These are phyloP conservation scores for Blastobotrys indianensis DNA, from an alignment of 1,139 yeast species.

Conservation along the genomic window DNA sequence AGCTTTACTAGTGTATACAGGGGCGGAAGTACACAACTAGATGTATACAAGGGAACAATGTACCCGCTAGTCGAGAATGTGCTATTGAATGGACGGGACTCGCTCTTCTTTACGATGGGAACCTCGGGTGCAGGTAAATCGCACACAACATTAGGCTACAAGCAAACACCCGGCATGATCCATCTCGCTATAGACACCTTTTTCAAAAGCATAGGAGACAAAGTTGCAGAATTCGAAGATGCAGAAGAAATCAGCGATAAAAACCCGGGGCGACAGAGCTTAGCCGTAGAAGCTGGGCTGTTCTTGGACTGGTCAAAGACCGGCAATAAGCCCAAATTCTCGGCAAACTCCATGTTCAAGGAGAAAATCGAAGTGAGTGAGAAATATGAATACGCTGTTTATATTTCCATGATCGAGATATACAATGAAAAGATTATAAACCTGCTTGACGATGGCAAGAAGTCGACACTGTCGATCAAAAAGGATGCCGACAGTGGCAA, in stretches of 20 bases:
- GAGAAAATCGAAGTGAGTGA: slow-evolving; percentile 18
- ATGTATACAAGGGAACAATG: slow-evolving; percentile 32
- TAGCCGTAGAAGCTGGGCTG: slow-evolving; percentile 34
- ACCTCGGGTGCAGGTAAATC: slow-evolving; percentile 48
- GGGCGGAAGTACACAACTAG: slow-evolving; percentile 30
- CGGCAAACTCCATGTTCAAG: slow-evolving; percentile 15
- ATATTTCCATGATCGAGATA: slow-evolving; percentile 33
- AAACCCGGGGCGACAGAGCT: slow-evolving; percentile 28
- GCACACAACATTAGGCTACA: slow-evolving; percentile 29
- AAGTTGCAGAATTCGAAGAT: slow-evolving; percentile 38
- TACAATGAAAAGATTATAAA: slow-evolving; percentile 34
- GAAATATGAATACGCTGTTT: slow-evolving; percentile 26
- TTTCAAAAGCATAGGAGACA: slow-evolving; percentile 41
- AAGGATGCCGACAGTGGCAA: slow-evolving; percentile 24
- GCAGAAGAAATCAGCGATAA: slow-evolving; percentile 28
- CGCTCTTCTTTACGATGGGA: slow-evolving; percentile 44
- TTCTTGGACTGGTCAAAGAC: slow-evolving; percentile 29
- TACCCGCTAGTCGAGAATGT: slow-evolving; percentile 30
- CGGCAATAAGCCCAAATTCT: slow-evolving; percentile 7
- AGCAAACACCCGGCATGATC: slow-evolving; percentile 32
- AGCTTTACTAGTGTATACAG: slow-evolving; percentile 34
- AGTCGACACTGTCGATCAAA: slow-evolving; percentile 22
- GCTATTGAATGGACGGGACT: slow-evolving; percentile 35
- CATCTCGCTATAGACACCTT: slow-evolving; percentile 36
- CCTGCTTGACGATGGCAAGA: slow-evolving; percentile 22